These are phyloP conservation scores for Diaporthe batatas DNA, from an alignment of 2,329 filamentous ascomycete genomes.

Conservation along the genomic window DNA sequence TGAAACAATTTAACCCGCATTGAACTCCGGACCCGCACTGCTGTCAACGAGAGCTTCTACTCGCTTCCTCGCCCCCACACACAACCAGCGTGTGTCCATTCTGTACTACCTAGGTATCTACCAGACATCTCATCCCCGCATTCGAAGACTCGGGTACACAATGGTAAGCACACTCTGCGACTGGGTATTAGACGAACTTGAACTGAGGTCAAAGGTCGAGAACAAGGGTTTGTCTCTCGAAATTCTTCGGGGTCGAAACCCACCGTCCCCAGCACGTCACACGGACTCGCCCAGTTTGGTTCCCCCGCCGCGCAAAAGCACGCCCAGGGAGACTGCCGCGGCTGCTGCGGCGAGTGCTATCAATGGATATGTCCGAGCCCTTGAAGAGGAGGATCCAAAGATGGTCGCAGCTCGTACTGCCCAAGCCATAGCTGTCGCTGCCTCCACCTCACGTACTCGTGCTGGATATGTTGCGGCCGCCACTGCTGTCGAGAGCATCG, in stretches of 20 bases:
- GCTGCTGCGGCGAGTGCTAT: neutral
- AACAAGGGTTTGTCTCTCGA: neutral
- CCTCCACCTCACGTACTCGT: neutral
- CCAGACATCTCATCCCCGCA: no score
- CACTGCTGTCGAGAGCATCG: neutral
- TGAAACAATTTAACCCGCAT: no score
- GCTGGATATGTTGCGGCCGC: neutral
- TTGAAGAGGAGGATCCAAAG: neutral
- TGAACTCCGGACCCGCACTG: no score
- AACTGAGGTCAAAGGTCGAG: neutral
- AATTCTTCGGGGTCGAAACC: neutral
- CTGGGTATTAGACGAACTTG: neutral
- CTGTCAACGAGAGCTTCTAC: no score
- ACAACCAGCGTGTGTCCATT: no score
- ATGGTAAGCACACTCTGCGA: neutral
- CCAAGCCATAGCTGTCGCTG: constrained; percentile 2
- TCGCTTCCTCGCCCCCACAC: no score
- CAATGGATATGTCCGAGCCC: neutral
- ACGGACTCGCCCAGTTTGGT: fast-evolving
- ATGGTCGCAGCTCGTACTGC: neutral
- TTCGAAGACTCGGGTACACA: no score
- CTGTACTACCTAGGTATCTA: no score
- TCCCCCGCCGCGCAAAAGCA: neutral
- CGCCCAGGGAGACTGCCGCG: neutral
- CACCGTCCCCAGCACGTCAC: neutral